Evolutionary conservation across 2,329 filamentous ascomycete genomes (phyloP).

Genomic region (Byssothecium circinans): DNA sequence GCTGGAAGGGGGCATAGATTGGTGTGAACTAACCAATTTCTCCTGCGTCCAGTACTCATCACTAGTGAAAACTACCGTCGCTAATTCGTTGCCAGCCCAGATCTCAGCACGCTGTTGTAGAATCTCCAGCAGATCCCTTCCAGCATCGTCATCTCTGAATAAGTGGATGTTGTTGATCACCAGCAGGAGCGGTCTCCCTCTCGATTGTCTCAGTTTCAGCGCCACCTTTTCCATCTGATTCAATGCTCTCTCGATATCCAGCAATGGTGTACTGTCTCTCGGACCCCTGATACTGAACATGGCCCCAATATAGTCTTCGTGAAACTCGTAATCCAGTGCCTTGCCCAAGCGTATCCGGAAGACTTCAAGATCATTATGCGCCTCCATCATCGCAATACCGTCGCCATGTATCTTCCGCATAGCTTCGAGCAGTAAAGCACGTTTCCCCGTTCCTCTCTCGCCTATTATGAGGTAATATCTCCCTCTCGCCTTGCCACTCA

Average conservation of each 20-base stretch:
- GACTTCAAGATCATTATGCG: slow-evolving; percentile 90
- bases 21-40: slow-evolving; percentile 54
- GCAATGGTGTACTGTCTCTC: slow-evolving; percentile 82
- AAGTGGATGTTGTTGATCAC: slow-evolving; percentile 95
- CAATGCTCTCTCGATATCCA: slow-evolving; percentile 93
- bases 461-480: slow-evolving; percentile 91
- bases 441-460: slow-evolving; percentile 95
- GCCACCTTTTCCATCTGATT: slow-evolving; percentile 98
- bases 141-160: slow-evolving; percentile 85
- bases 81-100: slow-evolving; percentile 88
- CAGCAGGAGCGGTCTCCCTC: slow-evolving; percentile 73
- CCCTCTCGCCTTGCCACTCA: slow-evolving; percentile 69
- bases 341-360: slow-evolving; percentile 91
- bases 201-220: slow-evolving; percentile 63
- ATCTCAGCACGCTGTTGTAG: slow-evolving; percentile 94
- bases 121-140: slow-evolving; percentile 85
- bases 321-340: slow-evolving; percentile 91
- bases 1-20: too few species aligned
- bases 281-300: slow-evolving; percentile 93
- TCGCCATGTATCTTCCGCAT: slow-evolving; percentile 91
- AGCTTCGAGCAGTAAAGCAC: slow-evolving; percentile 88
- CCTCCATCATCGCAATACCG: slow-evolving; percentile 91
- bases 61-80: slow-evolving; percentile 90
- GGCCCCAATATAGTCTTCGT: slow-evolving; percentile 95
- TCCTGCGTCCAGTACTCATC: slow-evolving; percentile 99